Conservation (phyloP, 495 filamentous ascomycete genomes). For the Aspergillus ellipticus region DNA sequence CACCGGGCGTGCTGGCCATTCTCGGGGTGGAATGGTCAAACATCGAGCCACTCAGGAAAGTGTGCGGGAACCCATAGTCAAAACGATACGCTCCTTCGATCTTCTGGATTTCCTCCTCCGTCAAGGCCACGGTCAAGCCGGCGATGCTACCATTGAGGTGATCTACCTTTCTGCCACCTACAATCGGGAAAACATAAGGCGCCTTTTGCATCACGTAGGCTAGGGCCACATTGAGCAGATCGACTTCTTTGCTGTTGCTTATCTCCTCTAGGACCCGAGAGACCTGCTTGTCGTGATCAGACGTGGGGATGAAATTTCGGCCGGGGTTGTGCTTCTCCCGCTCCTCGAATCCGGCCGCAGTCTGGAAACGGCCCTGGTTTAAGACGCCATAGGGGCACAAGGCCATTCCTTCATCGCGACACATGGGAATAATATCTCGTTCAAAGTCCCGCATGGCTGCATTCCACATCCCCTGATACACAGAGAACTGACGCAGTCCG, state of each 20-base stretch:
- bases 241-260: constrained; percentile 48
- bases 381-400: constrained; percentile 62
- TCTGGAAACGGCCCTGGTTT: constrained; percentile 61
- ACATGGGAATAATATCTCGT: constrained; percentile 68
- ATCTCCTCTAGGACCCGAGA: constrained; percentile 55
- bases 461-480: constrained; percentile 66
- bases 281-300: constrained; percentile 48
- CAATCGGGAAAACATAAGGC: constrained; percentile 71
- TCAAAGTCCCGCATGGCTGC: constrained; percentile 63
- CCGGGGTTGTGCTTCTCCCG: constrained; percentile 27
- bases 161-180: constrained; percentile 61
- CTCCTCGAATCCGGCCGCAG: constrained; percentile 19
- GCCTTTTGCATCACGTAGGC: constrained; percentile 53
- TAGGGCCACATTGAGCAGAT: constrained; percentile 42
- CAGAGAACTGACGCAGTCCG: constrained; percentile 58
- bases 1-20: constrained; percentile 10
- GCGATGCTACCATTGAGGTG: constrained; percentile 62
- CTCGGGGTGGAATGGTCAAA: constrained; percentile 12
- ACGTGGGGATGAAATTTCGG: constrained; percentile 26
- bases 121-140: neutral
- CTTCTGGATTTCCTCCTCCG: constrained; percentile 5
- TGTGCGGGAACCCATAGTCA: constrained; percentile 12
- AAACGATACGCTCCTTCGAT: constrained; percentile 10
- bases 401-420: constrained; percentile 63
- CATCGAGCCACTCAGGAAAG: constrained; percentile 18